phyloP scores from a whole-genome alignment of 495 filamentous ascomycete species.

The Neurospora tetraspora region DNA sequence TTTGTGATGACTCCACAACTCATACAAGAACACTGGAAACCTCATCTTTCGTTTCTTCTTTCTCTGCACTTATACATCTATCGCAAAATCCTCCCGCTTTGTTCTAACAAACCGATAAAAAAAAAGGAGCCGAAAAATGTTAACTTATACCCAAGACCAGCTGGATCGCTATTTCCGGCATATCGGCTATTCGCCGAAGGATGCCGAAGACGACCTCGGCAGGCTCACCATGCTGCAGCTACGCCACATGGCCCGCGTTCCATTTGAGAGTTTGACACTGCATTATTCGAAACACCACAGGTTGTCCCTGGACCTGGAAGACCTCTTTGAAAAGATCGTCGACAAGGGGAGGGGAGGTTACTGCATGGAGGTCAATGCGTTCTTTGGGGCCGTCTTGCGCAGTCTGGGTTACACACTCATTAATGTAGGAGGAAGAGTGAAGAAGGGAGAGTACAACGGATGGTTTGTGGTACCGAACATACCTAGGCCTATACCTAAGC shows the following conservation, averaged over 20 bases:
- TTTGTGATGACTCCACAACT: background rate
- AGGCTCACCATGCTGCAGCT: conserved; percentile 32
- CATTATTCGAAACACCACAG: conserved; percentile 40
- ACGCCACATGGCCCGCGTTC: conserved; percentile 49
- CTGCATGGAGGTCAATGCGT: conserved; percentile 65
- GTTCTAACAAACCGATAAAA: background rate
- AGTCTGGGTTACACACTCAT: conserved; percentile 52
- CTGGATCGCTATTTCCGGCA: conserved; percentile 26
- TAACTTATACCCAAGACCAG: conserved; percentile 15
- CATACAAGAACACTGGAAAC: background rate
- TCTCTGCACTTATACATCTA: background rate
- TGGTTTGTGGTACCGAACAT: conserved; percentile 19
- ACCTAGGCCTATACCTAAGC: background rate
- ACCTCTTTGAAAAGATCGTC: conserved; percentile 58
- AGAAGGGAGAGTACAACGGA: conserved; percentile 21
- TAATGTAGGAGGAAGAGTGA: conserved; percentile 31
- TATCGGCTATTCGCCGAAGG: conserved; percentile 27
- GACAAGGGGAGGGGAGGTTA: conserved; percentile 48
- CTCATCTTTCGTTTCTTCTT: background rate
- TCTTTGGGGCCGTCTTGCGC: conserved; percentile 55
- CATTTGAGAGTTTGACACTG: conserved; percentile 58
- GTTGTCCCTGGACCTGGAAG: conserved; percentile 45
- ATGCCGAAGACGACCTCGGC: conserved; percentile 9
- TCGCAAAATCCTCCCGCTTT: background rate
- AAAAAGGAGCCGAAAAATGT: conserved; percentile 4